Evolutionary conservation across 257 asterid genomes (phyloP).

Genomic region (Craterostigma plantagineum): DNA sequence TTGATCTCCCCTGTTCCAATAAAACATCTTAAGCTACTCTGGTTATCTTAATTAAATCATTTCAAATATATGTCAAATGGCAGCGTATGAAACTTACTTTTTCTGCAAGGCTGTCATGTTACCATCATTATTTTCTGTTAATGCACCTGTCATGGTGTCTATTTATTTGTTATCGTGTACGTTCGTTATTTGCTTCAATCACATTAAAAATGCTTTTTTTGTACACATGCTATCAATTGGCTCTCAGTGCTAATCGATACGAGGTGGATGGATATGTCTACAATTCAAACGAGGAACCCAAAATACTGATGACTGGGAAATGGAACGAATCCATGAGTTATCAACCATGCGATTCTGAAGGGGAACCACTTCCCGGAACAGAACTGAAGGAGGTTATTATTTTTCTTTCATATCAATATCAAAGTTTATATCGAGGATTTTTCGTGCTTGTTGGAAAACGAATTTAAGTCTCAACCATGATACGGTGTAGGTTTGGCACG

Average conservation of each 20-base stretch:
- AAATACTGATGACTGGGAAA: conserved; percentile 92
- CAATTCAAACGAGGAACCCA: conserved; percentile 82
- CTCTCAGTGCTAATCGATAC: conserved; percentile 79
- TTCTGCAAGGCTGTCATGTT: too few relatives aligned
- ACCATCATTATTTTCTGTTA: too few relatives aligned
- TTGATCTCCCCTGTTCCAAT: too few relatives aligned
- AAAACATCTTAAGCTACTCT: too few relatives aligned
- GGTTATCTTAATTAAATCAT: too few relatives aligned
- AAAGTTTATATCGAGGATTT: neutral
- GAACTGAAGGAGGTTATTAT: conserved; percentile 89
- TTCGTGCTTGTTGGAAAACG: neutral
- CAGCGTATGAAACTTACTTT: too few relatives aligned
- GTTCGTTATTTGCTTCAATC: neutral
- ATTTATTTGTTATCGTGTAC: neutral
- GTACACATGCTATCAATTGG: conserved; percentile 9
- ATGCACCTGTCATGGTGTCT: neutral
- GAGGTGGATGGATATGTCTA: conserved; percentile 98
- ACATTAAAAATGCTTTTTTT: conserved; percentile 8
- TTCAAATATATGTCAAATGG: too few relatives aligned
- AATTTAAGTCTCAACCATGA: too few relatives aligned
- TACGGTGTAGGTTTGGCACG: conserved; percentile 62
- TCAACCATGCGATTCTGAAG: conserved; percentile 92
- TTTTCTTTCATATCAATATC: conserved; percentile 3
- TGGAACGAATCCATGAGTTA: conserved; percentile 82
- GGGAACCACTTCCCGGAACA: conserved; percentile 86